A percentile compares a stretch with the other conserved stretches of the same genome.
Conservation (phyloP, 2,329 filamentous ascomycete species). For the Talaromyces amestolkiae region DNA sequence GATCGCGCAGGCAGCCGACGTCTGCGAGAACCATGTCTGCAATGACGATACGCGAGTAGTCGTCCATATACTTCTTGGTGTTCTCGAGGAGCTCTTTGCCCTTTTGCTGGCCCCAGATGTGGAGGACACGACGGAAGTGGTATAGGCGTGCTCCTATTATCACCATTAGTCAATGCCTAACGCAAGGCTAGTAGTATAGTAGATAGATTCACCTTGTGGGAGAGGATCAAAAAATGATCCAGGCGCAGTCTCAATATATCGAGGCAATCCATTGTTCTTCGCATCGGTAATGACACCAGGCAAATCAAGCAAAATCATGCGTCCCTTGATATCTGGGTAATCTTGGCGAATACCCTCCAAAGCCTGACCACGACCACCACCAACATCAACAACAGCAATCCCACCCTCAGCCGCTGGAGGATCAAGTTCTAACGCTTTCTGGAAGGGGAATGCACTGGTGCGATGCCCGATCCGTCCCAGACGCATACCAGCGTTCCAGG, state of each 20-base stretch:
- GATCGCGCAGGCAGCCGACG: neutral
- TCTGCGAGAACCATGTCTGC: slow-evolving; percentile 44
- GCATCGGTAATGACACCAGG: slow-evolving; percentile 36
- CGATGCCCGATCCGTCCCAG: slow-evolving; percentile 37
- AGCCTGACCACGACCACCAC: slow-evolving; percentile 25
- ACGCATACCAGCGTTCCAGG: slow-evolving; percentile 44
- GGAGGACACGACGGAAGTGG: slow-evolving; percentile 27
- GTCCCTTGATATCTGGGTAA: slow-evolving; percentile 39
- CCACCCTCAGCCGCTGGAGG: slow-evolving; percentile 15
- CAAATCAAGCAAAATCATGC: slow-evolving; percentile 51
- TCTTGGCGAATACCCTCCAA: slow-evolving; percentile 34
- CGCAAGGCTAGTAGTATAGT: too few relatives aligned
- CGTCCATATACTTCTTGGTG: slow-evolving; percentile 33
- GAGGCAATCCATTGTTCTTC: neutral
- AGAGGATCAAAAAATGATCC: neutral
- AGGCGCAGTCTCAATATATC: neutral
- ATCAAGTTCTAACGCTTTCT: slow-evolving; percentile 20
- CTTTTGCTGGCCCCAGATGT: slow-evolving; percentile 26
- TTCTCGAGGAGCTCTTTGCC: slow-evolving; percentile 24
- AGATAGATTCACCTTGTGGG: neutral
- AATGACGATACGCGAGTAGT: slow-evolving; percentile 40
- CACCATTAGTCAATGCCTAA: neutral
- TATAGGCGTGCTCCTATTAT: slow-evolving; percentile 18
- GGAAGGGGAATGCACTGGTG: slow-evolving; percentile 34
- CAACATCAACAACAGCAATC: slow-evolving; percentile 24